phyloP scores from a whole-genome alignment of 2,329 filamentous ascomycete genomes.

The Trichoderma sp. region DNA sequence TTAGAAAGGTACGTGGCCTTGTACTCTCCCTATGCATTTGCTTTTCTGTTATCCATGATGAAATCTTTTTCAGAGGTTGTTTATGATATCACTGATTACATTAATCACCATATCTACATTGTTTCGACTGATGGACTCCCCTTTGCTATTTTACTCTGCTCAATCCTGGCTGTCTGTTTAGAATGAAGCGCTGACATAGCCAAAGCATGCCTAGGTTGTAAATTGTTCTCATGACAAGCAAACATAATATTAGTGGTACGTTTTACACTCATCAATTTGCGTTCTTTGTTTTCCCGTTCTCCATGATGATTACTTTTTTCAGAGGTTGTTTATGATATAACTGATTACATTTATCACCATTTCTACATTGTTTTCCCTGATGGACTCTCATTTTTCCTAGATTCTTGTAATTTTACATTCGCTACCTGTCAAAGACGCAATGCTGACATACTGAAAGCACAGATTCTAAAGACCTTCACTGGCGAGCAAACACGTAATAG shows the following conservation, averaged over 20 bases:
- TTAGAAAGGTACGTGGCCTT: constrained; percentile 32
- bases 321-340: constrained; percentile 52
- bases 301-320: constrained; percentile 44
- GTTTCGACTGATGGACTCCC: constrained; percentile 17
- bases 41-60: constrained; percentile 40
- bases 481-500: background rate
- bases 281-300: constrained; percentile 17
- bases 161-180: background rate
- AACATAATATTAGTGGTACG: background rate
- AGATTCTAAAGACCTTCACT: background rate
- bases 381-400: background rate
- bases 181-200: background rate
- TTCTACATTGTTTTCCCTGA: constrained; percentile 20
- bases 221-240: background rate
- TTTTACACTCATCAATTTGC: background rate
- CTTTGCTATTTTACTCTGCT: background rate
- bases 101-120: constrained; percentile 27
- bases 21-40: background rate
- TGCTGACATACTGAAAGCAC: background rate
- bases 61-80: constrained; percentile 49
- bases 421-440: background rate
- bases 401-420: background rate
- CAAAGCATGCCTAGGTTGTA: background rate
- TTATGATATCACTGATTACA: constrained; percentile 48
- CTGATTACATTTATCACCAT: constrained; percentile 38